Evolutionary conservation across 1,139 yeast species (phyloP).

Genomic region (Candida gigantensis): DNA sequence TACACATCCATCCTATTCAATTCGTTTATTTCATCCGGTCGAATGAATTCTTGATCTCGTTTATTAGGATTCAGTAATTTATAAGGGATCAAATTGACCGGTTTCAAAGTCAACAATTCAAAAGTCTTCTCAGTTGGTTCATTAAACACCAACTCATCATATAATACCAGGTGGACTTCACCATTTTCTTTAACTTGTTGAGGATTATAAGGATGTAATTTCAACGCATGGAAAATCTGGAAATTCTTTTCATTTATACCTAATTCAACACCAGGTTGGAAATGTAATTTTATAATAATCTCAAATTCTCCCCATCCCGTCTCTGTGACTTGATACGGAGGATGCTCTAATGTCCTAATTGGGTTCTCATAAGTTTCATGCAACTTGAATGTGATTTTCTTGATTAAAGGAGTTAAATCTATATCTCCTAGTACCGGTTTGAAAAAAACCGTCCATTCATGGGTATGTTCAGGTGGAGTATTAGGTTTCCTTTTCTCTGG

Average conservation of each 20-base stretch:
- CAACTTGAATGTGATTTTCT: constrained; percentile 88
- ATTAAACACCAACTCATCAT: constrained; percentile 90
- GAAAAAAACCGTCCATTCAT: constrained; percentile 92
- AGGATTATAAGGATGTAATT: constrained; percentile 84
- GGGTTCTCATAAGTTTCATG: constrained; percentile 93
- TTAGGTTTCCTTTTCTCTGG: constrained; percentile 60
- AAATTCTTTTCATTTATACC: constrained; percentile 79
- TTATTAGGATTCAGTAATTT: constrained; percentile 46
- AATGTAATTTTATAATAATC: constrained; percentile 81
- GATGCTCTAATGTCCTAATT: constrained; percentile 77
- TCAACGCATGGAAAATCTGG: constrained; percentile 83
- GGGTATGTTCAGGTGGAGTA: constrained; percentile 91
- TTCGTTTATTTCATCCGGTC: constrained; percentile 72
- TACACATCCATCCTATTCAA: constrained; percentile 71
- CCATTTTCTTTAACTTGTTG: constrained; percentile 44
- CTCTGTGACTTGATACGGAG: constrained; percentile 94
- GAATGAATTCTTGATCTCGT: constrained; percentile 43
- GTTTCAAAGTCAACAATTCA: constrained; percentile 70
- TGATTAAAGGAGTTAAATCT: constrained; percentile 80
- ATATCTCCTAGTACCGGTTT: constrained; percentile 76
- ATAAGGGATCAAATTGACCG: constrained; percentile 73
- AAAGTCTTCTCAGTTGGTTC: constrained; percentile 94
- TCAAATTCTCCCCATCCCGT: constrained; percentile 99
- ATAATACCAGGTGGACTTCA: constrained; percentile 65
- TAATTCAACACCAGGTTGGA: constrained; percentile 70